Conservation (phyloP, 257 asterid species). For the Solanum paucissectum region DNA sequence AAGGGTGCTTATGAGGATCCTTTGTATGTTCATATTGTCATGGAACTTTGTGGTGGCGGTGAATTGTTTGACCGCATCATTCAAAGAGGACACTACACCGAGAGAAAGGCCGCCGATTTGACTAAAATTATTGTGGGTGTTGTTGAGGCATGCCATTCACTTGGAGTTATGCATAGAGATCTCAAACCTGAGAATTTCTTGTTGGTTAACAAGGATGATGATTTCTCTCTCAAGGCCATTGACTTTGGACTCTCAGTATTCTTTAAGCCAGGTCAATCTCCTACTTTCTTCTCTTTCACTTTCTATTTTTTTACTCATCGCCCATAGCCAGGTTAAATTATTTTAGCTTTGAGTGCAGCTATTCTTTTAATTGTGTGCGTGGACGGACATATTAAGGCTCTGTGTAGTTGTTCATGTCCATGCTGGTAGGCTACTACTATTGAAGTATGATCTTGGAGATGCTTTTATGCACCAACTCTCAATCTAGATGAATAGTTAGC, state of each 20-base stretch:
- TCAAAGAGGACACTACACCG: constrained; percentile 83
- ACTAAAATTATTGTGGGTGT: constrained; percentile 84
- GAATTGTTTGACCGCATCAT: constrained; percentile 89
- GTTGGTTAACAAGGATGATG: constrained; percentile 81
- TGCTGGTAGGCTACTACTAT: not conserved
- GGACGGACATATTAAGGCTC: not conserved
- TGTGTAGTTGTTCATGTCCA: not conserved
- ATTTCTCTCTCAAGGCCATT: constrained; percentile 88
- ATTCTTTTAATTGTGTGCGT: not conserved
- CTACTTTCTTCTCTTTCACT: not conserved
- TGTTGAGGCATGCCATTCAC: constrained; percentile 93
- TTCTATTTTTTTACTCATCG: not conserved
- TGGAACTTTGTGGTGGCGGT: constrained; percentile 91
- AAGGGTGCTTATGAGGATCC: constrained; percentile 92
- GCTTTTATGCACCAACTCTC: not conserved
- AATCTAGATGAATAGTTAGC: not conserved
- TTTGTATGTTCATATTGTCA: constrained; percentile 78
- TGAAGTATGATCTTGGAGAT: not conserved
- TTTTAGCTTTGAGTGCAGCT: not conserved
- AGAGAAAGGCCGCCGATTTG: constrained; percentile 83
- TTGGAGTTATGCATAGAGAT: constrained; percentile 95
- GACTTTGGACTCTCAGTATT: constrained; percentile 95
- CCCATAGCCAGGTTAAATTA: not conserved
- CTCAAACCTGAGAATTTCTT: constrained; percentile 89
- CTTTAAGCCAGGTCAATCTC: constrained; percentile 72